A percentile compares a stretch with the other conserved stretches of the same genome.
phyloP scores from a whole-genome alignment of 331 rosid species.

The Malus hybrid region DNA sequence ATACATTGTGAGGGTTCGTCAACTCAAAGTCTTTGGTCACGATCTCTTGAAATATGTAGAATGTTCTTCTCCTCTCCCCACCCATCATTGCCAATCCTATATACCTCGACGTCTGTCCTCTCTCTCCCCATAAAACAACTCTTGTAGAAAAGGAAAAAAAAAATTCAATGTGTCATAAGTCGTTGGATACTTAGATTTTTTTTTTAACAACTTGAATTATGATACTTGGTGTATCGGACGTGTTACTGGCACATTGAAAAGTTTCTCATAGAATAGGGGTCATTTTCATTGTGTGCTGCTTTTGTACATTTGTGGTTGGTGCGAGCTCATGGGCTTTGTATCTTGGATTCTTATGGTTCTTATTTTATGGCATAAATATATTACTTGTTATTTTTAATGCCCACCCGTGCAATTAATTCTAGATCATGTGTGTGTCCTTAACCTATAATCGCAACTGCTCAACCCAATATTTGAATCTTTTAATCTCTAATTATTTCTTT shows the following conservation, averaged over 20 bases:
- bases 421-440: not conserved
- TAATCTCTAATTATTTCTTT: not conserved
- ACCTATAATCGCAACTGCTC: not conserved
- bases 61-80: too few relatives aligned
- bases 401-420: not conserved
- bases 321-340: not conserved
- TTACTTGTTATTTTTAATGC: not conserved
- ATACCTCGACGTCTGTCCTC: too few relatives aligned
- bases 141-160: too few relatives aligned
- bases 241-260: too few relatives aligned
- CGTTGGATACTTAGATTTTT: too few relatives aligned
- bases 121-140: too few relatives aligned
- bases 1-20: too few relatives aligned
- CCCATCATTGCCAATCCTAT: too few relatives aligned
- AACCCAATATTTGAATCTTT: not conserved
- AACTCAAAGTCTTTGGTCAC: too few relatives aligned
- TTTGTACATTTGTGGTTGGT: not conserved
- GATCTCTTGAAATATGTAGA: too few relatives aligned
- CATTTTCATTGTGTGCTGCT: not conserved
- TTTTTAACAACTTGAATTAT: too few relatives aligned
- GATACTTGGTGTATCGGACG: fast-evolving
- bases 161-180: too few relatives aligned
- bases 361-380: not conserved
- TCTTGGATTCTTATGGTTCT: not conserved
- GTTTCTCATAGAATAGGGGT: not conserved